Base-by-base conservation (phyloP, 192 early-diverging fungal species). In the Kappamyces sp. region DNA sequence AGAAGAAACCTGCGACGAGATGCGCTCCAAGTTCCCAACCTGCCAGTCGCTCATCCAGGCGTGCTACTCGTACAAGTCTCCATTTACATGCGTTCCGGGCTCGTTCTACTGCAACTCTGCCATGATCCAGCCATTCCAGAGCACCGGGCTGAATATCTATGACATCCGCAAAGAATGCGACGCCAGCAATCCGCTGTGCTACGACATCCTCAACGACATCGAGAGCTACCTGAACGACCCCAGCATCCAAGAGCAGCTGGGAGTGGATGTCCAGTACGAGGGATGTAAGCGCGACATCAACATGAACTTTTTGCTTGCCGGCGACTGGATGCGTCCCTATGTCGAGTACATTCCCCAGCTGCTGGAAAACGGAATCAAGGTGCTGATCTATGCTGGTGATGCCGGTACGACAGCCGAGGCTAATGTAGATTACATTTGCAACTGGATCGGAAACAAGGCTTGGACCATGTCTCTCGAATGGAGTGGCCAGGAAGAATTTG, bases 141-240 rank as follows among this genome's bases (percentile, higher is more conserved):
- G 74, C 55, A 80, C 88, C 5, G 86, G 87, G 9, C 75, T 82
- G 67, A 97, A 97, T 73, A 87, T 88, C 48, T 98, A 98, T 75
- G 96, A 98, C 72, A 85, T 98, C 37, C 86, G 96, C 51, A 75
- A 78, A 44, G 80, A 87, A 43, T 97, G 95, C 73, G 86, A 90
- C 58, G 73, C 79, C 41, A 75, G 69, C 59, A 86, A 84, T 66
- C 75, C 80, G 49, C 83, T 97, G 10, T 98, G 93, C 82, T 98
- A 71, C 40, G 37, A 59, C n/a, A 71, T 71, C 48, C n/a, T 70
- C 5, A 57, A 46, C 23, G 70, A 71, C 62, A 63, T 71, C 52
- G 70, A 67, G 9, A 37, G 53, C 12, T 86, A 81, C 40, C 65
- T 89, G 67, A 74, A 73, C 50, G 51, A 63, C 0, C 33, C 47